Conservation (phyloP, 2,329 filamentous ascomycete species). For the Aspergillus sp. region DNA sequence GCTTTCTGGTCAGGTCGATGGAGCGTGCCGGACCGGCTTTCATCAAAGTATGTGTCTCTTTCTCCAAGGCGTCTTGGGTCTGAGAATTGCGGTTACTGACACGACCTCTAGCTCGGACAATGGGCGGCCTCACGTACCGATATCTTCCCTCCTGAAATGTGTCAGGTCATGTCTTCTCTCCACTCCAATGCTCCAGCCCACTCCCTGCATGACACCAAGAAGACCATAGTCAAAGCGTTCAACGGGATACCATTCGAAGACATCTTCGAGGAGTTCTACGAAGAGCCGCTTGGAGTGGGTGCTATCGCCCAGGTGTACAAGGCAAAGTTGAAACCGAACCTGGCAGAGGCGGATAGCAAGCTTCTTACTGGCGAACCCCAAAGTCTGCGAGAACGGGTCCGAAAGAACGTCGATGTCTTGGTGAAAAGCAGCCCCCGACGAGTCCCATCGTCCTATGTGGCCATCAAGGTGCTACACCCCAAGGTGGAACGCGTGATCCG, state of each 20-base stretch:
- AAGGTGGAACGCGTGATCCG: conserved; percentile 84
- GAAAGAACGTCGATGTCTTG: conserved; percentile 78
- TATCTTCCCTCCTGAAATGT: conserved; percentile 93
- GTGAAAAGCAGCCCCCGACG: conserved; percentile 82
- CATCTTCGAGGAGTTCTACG: conserved; percentile 95
- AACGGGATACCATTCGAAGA: conserved; percentile 76
- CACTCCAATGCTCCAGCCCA: conserved; percentile 95
- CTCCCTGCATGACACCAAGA: conserved; percentile 74
- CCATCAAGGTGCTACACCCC: conserved; percentile 93
- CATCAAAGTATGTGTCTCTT: conserved; percentile 70
- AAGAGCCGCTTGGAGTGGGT: conserved; percentile 84
- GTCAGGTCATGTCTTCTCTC: conserved; percentile 86
- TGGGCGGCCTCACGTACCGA: conserved; percentile 96
- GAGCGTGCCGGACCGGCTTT: conserved; percentile 92
- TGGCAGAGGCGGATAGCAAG: conserved; percentile 63
- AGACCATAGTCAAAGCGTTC: conserved; percentile 79
- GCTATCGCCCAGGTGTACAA: conserved; percentile 98
- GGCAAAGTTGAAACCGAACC: conserved; percentile 79
- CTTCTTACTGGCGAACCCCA: conserved; percentile 53
- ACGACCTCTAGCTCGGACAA: conserved; percentile 70
- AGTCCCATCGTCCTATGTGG: conserved; percentile 88
- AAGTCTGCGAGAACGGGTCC: conserved; percentile 67
- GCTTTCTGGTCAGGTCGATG: conserved; percentile 83
- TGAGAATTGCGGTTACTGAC: conserved; percentile 2
- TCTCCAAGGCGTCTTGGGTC: not conserved